A percentile compares a stretch with the other conserved stretches of the same genome.
Evolutionary conservation across 148 eudicot species (phyloP).

Genomic region (Fagopyrum tataricum): DNA sequence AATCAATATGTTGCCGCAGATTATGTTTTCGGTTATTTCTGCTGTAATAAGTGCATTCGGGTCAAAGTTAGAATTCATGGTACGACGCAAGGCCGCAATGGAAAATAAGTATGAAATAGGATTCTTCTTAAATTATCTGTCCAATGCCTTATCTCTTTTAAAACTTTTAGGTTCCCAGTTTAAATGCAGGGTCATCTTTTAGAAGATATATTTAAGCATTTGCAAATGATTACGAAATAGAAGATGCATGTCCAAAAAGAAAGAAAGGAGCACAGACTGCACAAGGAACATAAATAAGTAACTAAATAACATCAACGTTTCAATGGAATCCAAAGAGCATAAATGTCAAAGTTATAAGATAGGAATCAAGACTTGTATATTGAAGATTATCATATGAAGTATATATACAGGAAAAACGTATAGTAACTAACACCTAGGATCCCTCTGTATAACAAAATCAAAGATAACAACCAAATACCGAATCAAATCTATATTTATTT

Average conservation of each 20-base stretch:
- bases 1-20: background rate
- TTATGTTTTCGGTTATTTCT: background rate
- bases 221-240: background rate
- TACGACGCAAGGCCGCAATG: background rate
- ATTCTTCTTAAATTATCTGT: background rate
- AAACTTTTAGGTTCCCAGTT: background rate
- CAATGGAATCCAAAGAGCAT: conserved; percentile 10
- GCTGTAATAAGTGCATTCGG: too few species aligned
- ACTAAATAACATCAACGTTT: background rate
- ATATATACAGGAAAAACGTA: too few species aligned
- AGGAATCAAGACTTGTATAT: too few species aligned
- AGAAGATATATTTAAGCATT: background rate
- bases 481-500: too few species aligned
- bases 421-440: too few species aligned
- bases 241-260: background rate
- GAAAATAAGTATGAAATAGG: background rate
- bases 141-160: background rate
- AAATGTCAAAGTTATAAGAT: conserved; percentile 3
- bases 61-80: too few species aligned
- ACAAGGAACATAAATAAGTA: background rate
- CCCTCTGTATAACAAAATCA: too few species aligned
- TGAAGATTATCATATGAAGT: too few species aligned
- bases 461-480: too few species aligned
- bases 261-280: too few species aligned
- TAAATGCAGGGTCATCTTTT: background rate